These are phyloP conservation scores for Cystobasidium ongulense DNA, from an alignment of 768 basidiomycete genomes.

Conservation along the genomic window DNA sequence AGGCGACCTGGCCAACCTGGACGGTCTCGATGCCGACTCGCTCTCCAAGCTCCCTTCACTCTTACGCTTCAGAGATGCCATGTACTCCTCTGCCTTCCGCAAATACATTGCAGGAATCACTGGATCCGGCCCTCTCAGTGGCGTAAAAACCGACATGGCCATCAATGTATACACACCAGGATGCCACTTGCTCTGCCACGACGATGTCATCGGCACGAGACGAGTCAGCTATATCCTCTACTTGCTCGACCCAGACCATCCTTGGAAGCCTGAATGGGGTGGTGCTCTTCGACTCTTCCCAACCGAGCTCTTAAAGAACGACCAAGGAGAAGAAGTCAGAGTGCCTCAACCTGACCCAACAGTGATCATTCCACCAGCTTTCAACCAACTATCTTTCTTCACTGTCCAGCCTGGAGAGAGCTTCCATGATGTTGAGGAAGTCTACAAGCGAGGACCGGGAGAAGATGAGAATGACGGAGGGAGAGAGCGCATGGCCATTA, in stretches of 20 bases:
- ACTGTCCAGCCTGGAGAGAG: conserved; percentile 86
- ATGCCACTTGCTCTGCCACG: conserved; percentile 91
- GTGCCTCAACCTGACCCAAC: conserved; percentile 52
- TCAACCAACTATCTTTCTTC: conserved; percentile 49
- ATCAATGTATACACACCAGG: conserved; percentile 84
- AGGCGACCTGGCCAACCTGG: conserved; percentile 86
- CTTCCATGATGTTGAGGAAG: conserved; percentile 95
- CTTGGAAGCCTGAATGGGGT: conserved; percentile 84
- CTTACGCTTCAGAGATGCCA: conserved; percentile 73
- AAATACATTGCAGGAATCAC: conserved; percentile 75
- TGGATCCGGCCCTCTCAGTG: conserved; percentile 83
- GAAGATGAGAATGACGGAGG: conserved; percentile 55
- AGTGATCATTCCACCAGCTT: conserved; percentile 39
- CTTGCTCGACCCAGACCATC: conserved; percentile 65
- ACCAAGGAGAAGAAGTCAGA: conserved; percentile 53
- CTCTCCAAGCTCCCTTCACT: conserved; percentile 71
- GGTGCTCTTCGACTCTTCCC: conserved; percentile 92
- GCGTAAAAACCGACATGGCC: conserved; percentile 88
- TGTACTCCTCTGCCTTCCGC: conserved; percentile 78
- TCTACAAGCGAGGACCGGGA: conserved; percentile 59
- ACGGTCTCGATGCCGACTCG: conserved; percentile 69
- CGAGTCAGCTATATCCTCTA: conserved; percentile 95
- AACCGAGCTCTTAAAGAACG: conserved; percentile 45
- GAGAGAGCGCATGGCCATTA: conserved; percentile 70
- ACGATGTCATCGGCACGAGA: conserved; percentile 92